These are phyloP conservation scores for Capsicum pubescens DNA, from an alignment of 257 asterid genomes.

Conservation along the genomic window DNA sequence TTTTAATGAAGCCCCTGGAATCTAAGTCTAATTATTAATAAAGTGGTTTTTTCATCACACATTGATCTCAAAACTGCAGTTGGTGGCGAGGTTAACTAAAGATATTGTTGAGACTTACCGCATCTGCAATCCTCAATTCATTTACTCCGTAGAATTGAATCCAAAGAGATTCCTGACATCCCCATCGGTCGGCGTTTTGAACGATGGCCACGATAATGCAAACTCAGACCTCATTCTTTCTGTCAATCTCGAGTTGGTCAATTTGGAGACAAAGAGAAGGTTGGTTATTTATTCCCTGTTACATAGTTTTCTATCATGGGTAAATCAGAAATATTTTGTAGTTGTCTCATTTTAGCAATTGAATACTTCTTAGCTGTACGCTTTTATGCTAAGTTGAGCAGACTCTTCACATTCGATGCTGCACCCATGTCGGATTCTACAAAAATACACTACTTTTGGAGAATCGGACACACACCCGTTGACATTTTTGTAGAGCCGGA, in stretches of 20 bases:
- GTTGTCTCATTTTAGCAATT: not conserved
- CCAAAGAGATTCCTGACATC: conserved; percentile 96
- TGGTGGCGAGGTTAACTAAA: conserved; percentile 89
- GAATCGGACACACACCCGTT: too few relatives aligned
- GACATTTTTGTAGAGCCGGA: too few relatives aligned
- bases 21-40: not conserved
- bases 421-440: too few relatives aligned
- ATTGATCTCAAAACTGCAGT: conserved; percentile 54
- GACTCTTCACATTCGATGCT: too few relatives aligned
- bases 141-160: conserved; percentile 75
- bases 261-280: conserved; percentile 78
- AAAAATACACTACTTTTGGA: too few relatives aligned
- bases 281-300: conserved; percentile 37
- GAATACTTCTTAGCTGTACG: not conserved
- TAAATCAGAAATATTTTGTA: conserved; percentile 4
- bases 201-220: conserved; percentile 91
- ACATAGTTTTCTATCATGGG: not conserved
- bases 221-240: conserved; percentile 90
- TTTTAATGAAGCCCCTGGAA: conserved; percentile 19
- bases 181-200: conserved; percentile 82
- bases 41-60: conserved; percentile 1
- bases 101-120: conserved; percentile 86
- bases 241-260: conserved; percentile 71
- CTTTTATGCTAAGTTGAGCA: not conserved
- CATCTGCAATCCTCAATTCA: conserved; percentile 83